Evolutionary conservation across 2,329 filamentous ascomycete species (phyloP), one percentile per base, ranked within the genome.

Genomic region (Penicillium sp.): DNA sequence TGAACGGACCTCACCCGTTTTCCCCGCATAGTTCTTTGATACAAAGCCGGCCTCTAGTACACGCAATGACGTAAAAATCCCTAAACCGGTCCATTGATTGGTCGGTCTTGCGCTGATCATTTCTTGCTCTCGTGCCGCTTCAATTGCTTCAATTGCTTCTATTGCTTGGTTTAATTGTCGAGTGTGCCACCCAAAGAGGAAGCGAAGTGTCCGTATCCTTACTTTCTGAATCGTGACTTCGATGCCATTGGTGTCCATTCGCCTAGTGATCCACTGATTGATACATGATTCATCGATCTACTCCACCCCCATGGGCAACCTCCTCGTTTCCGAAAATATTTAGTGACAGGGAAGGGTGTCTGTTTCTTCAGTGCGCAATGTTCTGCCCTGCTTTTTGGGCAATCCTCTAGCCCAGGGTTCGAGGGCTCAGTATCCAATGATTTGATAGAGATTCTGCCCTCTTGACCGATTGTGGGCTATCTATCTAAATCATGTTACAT

Each of bases 51-150:
- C 19, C 12, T 41, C 19, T 23, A 6, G 19, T 23, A 21, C 3
- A 42, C 6, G 39, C 19, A 9, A 44, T 62, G 61, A 64, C 50
- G 56, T 63, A 55, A 58, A 55, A 15, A 38, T 53, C 10, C 15
- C 15, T 10, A 23, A 21, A 19, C 23, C 7, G 15, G 13, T 8
- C 39, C 12, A 44, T 35, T 56, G 57, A 61, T 62, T 57, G 61
- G 58, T 25, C 4, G 33, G 31, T 33, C 27, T 54, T 33, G 10
- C 29, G 19, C 15, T 23, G 52, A 61, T 58, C 59, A 23, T 44
- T 57, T 61, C 52, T 12, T 5, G 29, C 29, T 31, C 10, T 31
- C 10, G 21, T 31, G 10, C 29, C 29, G 29, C 4, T 31, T 5
- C 10, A 10, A 31, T 31, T 31, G 29, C 29, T 31, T 31, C 29